Base-by-base conservation (phyloP, 805 yeast genomes). In the Sugiyamaella mastotermitis region DNA sequence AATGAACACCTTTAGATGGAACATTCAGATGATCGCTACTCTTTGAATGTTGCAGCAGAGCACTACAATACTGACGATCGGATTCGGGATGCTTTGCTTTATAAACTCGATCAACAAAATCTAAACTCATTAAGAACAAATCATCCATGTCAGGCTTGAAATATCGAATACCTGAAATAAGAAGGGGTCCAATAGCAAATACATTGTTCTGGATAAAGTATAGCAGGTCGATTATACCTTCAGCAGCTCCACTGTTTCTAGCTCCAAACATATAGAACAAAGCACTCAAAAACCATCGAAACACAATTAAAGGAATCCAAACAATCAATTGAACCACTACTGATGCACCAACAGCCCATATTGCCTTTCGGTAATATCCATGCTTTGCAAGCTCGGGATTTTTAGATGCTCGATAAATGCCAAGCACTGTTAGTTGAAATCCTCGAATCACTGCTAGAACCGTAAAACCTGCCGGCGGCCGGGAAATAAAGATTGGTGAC, bases 381-480 rank as follows among this genome's bases (percentile, higher is more conserved):
- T 55, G 51, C 23, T 61, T 54, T 21, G 56, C 50, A 35, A 71
- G 47, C 4, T 57, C 52, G 1, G 74, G 72, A 48, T 71, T 71
- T 38, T 61, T 67, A 10, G 69, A 51, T 2, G 71, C 66, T 19
- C 78, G 51, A 42, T 65, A 71, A 1, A 65, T 63, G 3, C 79
- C 78, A 6, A 73, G 52, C 6, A 72, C 32, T 0, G 76, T 71
- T 27, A 77, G 57, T 56, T 76, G 80, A 18, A 71, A 47, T 0
- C 82, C 81, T 11, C 80, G 58, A 5, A 70, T 41, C n/a, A 76
- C 61, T 0, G 78, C 66, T 40, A 64, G 38, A 0, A 64, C 23
- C 3, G 78, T 65, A 49, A 75, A 72, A 11, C 78, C 74, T 4
- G 74, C 69, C 5, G 78, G 72, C 1, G 82, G 80, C 34, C 70